Evolutionary conservation across 1,284 basidiomycete genomes (phyloP), one percentile per base, ranked within the genome.

Genomic region (Sphagnurus paluster): DNA sequence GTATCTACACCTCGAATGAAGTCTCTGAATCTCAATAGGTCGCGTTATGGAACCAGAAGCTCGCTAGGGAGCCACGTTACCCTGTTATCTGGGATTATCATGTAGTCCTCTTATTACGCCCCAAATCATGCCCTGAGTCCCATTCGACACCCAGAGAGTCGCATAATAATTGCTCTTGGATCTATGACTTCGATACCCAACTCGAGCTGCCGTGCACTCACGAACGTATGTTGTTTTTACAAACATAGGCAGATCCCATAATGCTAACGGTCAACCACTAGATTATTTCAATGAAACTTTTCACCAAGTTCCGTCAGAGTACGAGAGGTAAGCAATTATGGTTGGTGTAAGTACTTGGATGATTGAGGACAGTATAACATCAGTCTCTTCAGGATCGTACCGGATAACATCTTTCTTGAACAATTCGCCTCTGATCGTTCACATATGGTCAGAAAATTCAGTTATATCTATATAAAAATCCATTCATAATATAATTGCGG

Each of bases 11-110:
- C 13, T 38, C 14, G 9, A 26, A 38, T 49, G 34, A 24, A 1
- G 14, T 25, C 32, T n/a, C 35, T 47, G 6, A 26, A 26, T 17
- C 30, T 11, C 21, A 21, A 48, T 56, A 86, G 84, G 77, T 84
- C 20, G 79, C 82, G 16, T 61, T 90, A 24, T 86, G 82, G 77
- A 71, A 70, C 41, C 86, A 88, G 60, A 77, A 74, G 53, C 66
- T 66, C 19, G 69, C 71, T 8, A 59, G 59, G 16, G 57, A 64
- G 20, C 58, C 54, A 35, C 55, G 64, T 39, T 44, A 52, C 54
- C 61, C 68, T 25, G 77, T 87, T 8, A 63, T 89, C 26, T 89
- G 87, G 86, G 86, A 90, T 60, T 89, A 90, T 61, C 87, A 90
- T 58, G 84, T 85, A 54, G 63, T 89, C 21, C 71, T 85, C 8